Base-by-base conservation (phyloP, 2,329 filamentous ascomycete genomes). In the Diaporthe sp. region DNA sequence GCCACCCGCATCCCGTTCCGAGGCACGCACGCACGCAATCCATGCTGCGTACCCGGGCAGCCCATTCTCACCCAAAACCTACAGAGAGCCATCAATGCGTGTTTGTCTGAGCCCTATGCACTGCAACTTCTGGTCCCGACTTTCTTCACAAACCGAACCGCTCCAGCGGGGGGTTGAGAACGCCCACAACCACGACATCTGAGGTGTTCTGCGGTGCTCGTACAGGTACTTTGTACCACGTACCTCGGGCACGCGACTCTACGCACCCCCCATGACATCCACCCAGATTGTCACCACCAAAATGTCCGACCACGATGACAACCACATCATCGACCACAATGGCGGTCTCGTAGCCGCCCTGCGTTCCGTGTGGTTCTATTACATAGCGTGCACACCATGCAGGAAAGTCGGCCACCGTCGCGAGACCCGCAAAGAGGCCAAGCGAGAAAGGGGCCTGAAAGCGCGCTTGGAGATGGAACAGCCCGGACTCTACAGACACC, bases 321-420 rank as follows among this genome's bases (percentile, higher is more conserved):
- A 55, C 28, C 71, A 55, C 34, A 44, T 73, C 46, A 62, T 73
- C 58, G 71, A 73, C 28, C 76, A 77, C 73, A 77, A 77, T 46
- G 76, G 76, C 70, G 76, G 76, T 55, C 55, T 92, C 78, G 85
- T 86, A 75, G 87, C 90, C 76, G 91, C 91, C 80, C 86, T 95
- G 44, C 94, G 95, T 84, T 95, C 94, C 72, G 93, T 93, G 78
- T 86, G 94, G 82, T 96, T 95, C 87, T 95, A 94, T 86, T 88
- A 95, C 79, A 86, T 94, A 76, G 93, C 94, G 74, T 96, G 94
- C 82, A 92, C 93, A 77, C 94, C 94, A 84, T 98, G 95, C 85
- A 89, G 92, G 74, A 91, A 94, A 79, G 90, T 93, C 76, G 88
- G 90, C 71, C 90, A 94, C 82, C 92, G 92, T 78, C 91, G 93